Base-by-base conservation (phyloP, 805 yeast genomes). In the Candida nanaspora region DNA sequence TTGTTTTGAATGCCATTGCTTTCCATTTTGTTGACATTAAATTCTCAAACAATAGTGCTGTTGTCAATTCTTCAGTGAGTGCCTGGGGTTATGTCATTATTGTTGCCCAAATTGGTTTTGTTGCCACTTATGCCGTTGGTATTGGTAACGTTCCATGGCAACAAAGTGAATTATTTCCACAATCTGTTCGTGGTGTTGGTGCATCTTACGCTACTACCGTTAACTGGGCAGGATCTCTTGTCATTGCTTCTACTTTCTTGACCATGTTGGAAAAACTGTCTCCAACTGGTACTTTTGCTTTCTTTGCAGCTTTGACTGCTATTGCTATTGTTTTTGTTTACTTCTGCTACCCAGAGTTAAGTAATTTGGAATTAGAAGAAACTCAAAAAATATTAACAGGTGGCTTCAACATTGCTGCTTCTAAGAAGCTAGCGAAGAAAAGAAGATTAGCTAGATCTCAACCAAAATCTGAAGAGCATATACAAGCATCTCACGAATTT, bases 71-170 rank as follows among this genome's bases (percentile, higher is more conserved):
- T 18, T 77, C 78, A 6, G 78, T 82, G 40, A 65, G 78, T 22
- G 80, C 87, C 2, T 89, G 97, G 96, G 95, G 96, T 18, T 76
- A 85, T 46, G 80, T 89, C 14, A 78, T 91, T 41, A 82, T 93
- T 47, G 71, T 88, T 30, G 80, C 87, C 40, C 88, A 89, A 86
- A 86, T 91, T 47, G 60, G 78, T 32, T 93, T 70, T 57, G 96
- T 89, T 35, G 96, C 95, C 3, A 79, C 82, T 40, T 91, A 89
- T 59, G 96, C 97, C 37, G 69, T 86, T 49, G 98, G 98, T 50
- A 86, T 89, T 50, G 98, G 98, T 65, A 89, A 91, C 61, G 93
- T 87, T 41, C 97, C 98, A 42, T 91, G 98, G 98, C 96, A 91
- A 59, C 97, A 93, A 58, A 83, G 91, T 42, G 98, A 91, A 64